phyloP scores from a whole-genome alignment of 208 protist species.

The Lotmaria passim region DNA sequence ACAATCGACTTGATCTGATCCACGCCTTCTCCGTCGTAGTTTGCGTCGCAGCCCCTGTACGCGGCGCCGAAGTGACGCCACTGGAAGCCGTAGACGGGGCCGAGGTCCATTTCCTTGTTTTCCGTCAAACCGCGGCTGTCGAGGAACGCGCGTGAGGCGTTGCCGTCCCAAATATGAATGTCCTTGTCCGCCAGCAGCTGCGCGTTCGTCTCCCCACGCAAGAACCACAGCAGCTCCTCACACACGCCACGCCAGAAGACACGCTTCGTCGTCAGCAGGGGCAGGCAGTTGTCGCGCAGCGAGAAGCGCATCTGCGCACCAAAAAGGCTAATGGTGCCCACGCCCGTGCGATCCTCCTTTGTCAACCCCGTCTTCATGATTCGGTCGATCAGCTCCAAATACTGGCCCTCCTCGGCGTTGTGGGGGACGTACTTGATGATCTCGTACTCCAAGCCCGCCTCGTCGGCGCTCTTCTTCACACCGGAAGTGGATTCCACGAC shows the following conservation, averaged over 20 bases:
- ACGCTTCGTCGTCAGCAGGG: constrained; percentile 98
- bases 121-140: constrained; percentile 93
- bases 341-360: constrained; percentile 96
- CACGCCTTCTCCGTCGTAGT: constrained; percentile 95
- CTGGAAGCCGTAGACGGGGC: constrained; percentile 99
- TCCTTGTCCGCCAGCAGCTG: constrained; percentile 91
- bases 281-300: constrained; percentile 93
- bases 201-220: constrained; percentile 96
- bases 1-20: constrained; percentile 97
- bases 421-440: constrained; percentile 80
- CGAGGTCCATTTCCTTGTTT: constrained; percentile 96
- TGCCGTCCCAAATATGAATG: constrained; percentile 98
- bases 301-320: constrained; percentile 97
- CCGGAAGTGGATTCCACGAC: constrained; percentile 45
- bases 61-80: constrained; percentile 98
- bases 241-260: constrained; percentile 98
- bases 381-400: constrained; percentile 87
- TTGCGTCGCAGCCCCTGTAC: constrained; percentile 86
- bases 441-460: constrained; percentile 44
- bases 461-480: constrained; percentile 35
- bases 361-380: constrained; percentile 77
- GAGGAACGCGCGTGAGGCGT: constrained; percentile 96
- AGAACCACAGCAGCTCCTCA: constrained; percentile 99
- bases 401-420: constrained; percentile 93
- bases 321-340: constrained; percentile 96